Percentiles rank a stretch among this genome's conserved stretches.
phyloP scores from a whole-genome alignment of 1,284 basidiomycete genomes.

The Puccinia novopanici region DNA sequence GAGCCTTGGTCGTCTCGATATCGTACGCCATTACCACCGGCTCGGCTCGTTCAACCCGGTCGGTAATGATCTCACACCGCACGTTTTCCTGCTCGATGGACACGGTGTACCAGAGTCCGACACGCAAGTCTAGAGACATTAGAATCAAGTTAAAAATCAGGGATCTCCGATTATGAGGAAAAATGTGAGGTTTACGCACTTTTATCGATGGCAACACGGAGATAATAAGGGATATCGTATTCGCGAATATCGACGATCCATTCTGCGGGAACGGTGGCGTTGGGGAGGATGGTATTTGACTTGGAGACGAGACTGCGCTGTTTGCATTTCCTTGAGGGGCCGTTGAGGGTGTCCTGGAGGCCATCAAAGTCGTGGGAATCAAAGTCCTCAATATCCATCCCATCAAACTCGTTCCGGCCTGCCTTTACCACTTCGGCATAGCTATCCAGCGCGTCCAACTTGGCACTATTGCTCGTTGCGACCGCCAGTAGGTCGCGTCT shows the following conservation, averaged over 20 bases:
- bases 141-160: not conserved
- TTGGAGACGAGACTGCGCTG: constrained; percentile 58
- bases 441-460: constrained; percentile 91
- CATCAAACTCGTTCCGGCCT: constrained; percentile 51
- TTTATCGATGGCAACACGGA: constrained; percentile 97
- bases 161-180: not conserved
- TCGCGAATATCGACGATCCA: constrained; percentile 92
- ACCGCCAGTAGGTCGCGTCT: constrained; percentile 86
- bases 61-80: constrained; percentile 71
- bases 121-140: constrained; percentile 72
- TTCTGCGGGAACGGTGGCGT: constrained; percentile 73
- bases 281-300: constrained; percentile 46
- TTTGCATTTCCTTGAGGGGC: constrained; percentile 6
- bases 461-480: constrained; percentile 85
- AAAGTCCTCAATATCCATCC: constrained; percentile 43
- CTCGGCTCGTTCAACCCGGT: constrained; percentile 96
- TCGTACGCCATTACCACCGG: constrained; percentile 99
- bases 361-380: constrained; percentile 29
- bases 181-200: constrained; percentile 59
- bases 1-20: constrained; percentile 98
- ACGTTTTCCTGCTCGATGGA: constrained; percentile 77
- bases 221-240: constrained; percentile 95
- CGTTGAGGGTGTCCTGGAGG: constrained; percentile 45
- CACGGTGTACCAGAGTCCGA: constrained; percentile 94
- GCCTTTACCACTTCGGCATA: constrained; percentile 90